Evolutionary conservation across 148 eudicot genomes (phyloP).

Genomic region (Rhododendron henanense): DNA sequence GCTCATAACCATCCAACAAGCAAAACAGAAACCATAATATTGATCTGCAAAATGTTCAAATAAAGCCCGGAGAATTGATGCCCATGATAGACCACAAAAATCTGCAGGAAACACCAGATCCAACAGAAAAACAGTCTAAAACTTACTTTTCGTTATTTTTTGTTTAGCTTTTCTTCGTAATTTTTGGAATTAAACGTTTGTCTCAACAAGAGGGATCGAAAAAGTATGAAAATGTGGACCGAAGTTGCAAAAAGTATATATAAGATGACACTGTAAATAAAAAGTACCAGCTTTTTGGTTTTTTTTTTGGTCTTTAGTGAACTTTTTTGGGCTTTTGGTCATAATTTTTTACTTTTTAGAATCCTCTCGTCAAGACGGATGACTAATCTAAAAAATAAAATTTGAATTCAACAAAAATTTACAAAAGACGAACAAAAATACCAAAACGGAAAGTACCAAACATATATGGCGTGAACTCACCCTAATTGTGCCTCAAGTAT

Average conservation of each 20-base stretch:
- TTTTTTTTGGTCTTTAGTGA: background rate
- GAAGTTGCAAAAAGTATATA: background rate
- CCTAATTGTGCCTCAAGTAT: background rate
- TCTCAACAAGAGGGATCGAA: background rate
- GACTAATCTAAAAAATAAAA: background rate
- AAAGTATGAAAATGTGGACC: background rate
- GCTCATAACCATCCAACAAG: background rate
- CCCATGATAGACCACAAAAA: background rate
- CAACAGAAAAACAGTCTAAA: background rate
- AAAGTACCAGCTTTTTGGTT: background rate
- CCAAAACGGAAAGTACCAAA: background rate
- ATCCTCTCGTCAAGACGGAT: background rate
- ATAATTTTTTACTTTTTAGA: background rate
- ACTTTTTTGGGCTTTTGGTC: background rate
- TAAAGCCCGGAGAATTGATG: background rate
- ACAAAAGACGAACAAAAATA: background rate
- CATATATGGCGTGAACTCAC: background rate
- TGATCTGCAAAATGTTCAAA: background rate
- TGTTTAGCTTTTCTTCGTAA: background rate
- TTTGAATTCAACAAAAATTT: background rate
- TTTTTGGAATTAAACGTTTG: too few species aligned
- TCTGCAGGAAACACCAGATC: background rate
- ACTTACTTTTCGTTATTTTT: background rate
- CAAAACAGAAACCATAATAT: background rate
- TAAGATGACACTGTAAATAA: background rate